Percentiles rank a stretch among this genome's conserved stretches.
phyloP scores from a whole-genome alignment of 768 basidiomycete genomes.

The Lentinula lateritia region DNA sequence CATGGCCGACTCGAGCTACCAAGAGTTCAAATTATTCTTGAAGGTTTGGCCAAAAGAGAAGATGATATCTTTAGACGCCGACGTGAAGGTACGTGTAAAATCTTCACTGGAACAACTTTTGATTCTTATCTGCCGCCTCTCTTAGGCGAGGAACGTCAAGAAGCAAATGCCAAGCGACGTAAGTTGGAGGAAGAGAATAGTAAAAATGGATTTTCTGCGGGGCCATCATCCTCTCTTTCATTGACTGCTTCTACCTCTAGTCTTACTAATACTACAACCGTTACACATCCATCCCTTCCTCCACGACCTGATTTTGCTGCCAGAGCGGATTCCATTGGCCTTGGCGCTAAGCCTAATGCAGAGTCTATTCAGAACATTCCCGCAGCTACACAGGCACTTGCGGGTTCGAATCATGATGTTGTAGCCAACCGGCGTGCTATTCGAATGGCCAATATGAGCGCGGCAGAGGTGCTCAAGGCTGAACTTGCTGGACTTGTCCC shows the following conservation, averaged over 20 bases:
- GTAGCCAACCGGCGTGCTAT: constrained; percentile 88
- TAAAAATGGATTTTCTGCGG: constrained; percentile 31
- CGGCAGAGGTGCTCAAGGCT: constrained; percentile 89
- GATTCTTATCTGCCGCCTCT: neutral
- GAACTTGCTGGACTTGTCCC: constrained; percentile 58
- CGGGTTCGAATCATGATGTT: constrained; percentile 84
- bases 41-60: constrained; percentile 90
- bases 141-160: constrained; percentile 90
- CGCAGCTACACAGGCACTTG: constrained; percentile 66
- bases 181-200: constrained; percentile 51
- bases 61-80: constrained; percentile 92
- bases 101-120: neutral
- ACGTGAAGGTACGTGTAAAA: constrained; percentile 73
- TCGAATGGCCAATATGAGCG: constrained; percentile 94
- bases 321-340: constrained; percentile 72
- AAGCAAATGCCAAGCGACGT: constrained; percentile 85
- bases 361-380: constrained; percentile 55
- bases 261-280: constrained; percentile 23
- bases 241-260: constrained; percentile 42
- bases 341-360: constrained; percentile 57
- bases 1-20: constrained; percentile 84
- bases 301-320: constrained; percentile 70
- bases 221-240: constrained; percentile 45
- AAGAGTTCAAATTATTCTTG: constrained; percentile 90
- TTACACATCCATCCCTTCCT: constrained; percentile 55